Evolutionary conservation across 371 early-diverging fungal genomes (phyloP), one percentile per base, ranked within the genome.

Genomic region (Basidiobolus meristosporus): DNA sequence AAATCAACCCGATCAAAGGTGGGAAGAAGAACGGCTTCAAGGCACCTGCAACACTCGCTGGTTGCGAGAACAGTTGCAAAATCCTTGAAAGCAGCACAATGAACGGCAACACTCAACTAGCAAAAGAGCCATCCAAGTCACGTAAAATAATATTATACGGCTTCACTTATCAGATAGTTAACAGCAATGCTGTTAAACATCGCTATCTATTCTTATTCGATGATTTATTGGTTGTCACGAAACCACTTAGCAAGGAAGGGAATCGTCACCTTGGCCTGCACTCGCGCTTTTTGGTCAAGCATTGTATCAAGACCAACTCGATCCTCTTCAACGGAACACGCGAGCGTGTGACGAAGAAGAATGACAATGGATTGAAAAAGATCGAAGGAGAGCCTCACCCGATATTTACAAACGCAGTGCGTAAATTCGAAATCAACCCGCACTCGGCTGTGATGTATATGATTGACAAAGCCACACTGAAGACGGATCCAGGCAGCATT

Each of bases 131-230:
- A n/a, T n/a, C n/a, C n/a, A n/a, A n/a, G n/a, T n/a, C n/a, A n/a
- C n/a, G n/a, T n/a, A n/a, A n/a, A n/a, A n/a, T 77, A 39, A 46
- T 83, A 12, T 49, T 71, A 10, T 79, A 79, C 23, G 73, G 80
- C 4, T 69, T 77, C n/a, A 77, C 70, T 0, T 74, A 66, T 51
- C 69, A 76, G 43, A 74, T 84, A 4, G 63, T 77, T 23, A 55
- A 68, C 50, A 50, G 68, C 23, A 62, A 66, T 43, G 57, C 70
- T 36, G 61, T 67, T 49, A 62, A 79, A 49, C 71, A 76, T 43
- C 60, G 75, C 12, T 77, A 73, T 42, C 57, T 85, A 16, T 77
- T 85, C 40, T 54, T 85, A 31, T 79, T 85, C 46, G 69, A 53
- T 34, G 83, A 82, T 45, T 39, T 80, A 3, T 49, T 85, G 31